phyloP scores from a whole-genome alignment of 1,284 basidiomycete genomes.

The Boletus semigastroideus region DNA sequence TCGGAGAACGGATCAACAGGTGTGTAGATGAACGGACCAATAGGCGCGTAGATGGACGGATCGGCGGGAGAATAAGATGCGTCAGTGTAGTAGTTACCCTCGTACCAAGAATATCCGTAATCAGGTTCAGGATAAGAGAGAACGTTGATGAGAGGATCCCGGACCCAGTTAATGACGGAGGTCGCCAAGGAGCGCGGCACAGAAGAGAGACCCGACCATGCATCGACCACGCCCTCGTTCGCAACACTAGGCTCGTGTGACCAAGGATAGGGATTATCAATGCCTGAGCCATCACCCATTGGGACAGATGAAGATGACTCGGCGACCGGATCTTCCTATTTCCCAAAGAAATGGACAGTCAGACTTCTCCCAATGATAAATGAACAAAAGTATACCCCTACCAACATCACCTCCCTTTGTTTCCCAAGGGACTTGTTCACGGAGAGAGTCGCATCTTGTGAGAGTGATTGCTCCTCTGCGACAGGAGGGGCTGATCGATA shows the following conservation, averaged over 20 bases:
- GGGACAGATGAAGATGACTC: too few species aligned
- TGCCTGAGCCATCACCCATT: too few species aligned
- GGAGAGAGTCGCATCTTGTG: too few species aligned
- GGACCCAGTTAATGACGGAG: slow-evolving; percentile 5
- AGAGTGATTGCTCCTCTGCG: background rate
- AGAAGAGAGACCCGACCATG: slow-evolving; percentile 1
- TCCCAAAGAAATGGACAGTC: too few species aligned
- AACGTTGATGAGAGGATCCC: background rate
- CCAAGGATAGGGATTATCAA: background rate
- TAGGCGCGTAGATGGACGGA: background rate
- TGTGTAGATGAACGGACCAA: background rate
- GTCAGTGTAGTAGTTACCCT: background rate
- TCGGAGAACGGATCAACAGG: background rate
- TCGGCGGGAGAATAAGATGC: background rate
- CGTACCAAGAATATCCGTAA: background rate
- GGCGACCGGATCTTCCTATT: too few species aligned
- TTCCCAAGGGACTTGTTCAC: too few species aligned
- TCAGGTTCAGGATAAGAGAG: background rate
- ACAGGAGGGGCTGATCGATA: background rate
- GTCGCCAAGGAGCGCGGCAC: background rate
- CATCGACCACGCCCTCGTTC: slow-evolving; percentile 11
- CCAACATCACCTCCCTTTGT: too few species aligned
- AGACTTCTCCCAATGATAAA: too few species aligned
- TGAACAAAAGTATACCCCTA: too few species aligned
- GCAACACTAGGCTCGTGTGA: background rate